phyloP scores from a whole-genome alignment of 1,139 yeast genomes.

The Komagataea norvegica region DNA sequence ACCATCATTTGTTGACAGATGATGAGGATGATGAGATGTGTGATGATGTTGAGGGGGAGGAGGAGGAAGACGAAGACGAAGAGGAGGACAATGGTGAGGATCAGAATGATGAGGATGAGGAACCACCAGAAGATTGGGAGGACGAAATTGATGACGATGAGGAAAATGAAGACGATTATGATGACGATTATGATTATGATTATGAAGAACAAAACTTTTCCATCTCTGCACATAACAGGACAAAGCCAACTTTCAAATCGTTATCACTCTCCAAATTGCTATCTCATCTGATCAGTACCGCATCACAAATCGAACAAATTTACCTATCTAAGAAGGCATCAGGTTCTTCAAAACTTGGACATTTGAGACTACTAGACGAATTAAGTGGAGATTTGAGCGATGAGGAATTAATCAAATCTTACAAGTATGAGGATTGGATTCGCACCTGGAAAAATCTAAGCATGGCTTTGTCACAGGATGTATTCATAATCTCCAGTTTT shows the following conservation, averaged over 20 bases:
- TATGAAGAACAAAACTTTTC: too few species aligned
- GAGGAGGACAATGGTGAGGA: conserved; percentile 28
- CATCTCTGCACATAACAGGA: conserved; percentile 3
- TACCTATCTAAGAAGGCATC: conserved; percentile 19
- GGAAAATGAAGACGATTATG: conserved; percentile 30
- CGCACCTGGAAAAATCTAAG: conserved; percentile 44
- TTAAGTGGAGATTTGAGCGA: conserved; percentile 25
- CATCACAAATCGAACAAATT: conserved; percentile 21
- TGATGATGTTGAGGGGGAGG: conserved; percentile 8
- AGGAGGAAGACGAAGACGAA: conserved; percentile 21
- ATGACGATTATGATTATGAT: conserved; percentile 17
- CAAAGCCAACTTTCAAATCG: conserved; percentile 9
- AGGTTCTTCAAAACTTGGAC: conserved; percentile 24
- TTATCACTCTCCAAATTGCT: conserved; percentile 6
- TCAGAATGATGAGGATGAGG: conserved; percentile 26
- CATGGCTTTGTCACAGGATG: conserved; percentile 28
- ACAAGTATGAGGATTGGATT: conserved; percentile 39
- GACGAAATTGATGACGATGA: conserved; percentile 26
- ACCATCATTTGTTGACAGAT: conserved; percentile 8
- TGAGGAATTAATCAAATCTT: conserved; percentile 5
- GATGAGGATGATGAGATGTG: conserved; percentile 18
- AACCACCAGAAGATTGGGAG: conserved; percentile 27
- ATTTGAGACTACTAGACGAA: conserved; percentile 28
- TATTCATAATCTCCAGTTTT: conserved; percentile 57
- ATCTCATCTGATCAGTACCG: conserved; percentile 9